Percentiles rank a stretch among this genome's conserved stretches.
Conservation (phyloP, 306 rosid species). For the Trichosanthes cucumerina region DNA sequence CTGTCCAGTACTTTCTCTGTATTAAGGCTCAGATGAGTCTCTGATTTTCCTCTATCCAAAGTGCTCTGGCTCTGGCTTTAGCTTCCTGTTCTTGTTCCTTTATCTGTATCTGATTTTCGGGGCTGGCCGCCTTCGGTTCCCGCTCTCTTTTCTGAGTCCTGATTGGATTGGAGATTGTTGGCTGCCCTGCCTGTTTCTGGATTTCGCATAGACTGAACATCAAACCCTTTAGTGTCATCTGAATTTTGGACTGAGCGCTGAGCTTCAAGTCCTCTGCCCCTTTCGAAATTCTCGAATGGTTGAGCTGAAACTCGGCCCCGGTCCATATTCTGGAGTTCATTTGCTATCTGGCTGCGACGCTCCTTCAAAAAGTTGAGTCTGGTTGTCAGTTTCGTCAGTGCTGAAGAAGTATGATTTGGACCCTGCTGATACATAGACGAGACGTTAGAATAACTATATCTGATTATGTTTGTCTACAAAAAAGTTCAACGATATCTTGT, state of each 20-base stretch:
- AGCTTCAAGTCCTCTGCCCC: constrained; percentile 32
- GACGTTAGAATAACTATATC: not conserved
- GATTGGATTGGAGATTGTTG: constrained; percentile 20
- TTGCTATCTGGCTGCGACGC: constrained; percentile 41
- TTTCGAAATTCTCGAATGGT: constrained; percentile 23
- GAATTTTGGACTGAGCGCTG: constrained; percentile 18
- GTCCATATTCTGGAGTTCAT: constrained; percentile 49
- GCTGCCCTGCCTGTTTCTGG: constrained; percentile 25
- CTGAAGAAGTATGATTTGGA: constrained; percentile 37
- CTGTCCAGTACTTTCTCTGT: constrained; percentile 34
- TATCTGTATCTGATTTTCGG: constrained; percentile 41
- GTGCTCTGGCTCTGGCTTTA: constrained; percentile 14
- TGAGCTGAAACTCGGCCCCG: constrained; percentile 31
- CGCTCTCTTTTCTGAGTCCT: constrained; percentile 18
- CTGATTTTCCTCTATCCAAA: constrained; percentile 57
- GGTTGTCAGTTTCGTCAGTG: constrained; percentile 65
- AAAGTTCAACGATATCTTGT: not conserved
- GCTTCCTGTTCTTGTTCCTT: constrained; percentile 25
- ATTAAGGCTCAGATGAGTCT: constrained; percentile 26
- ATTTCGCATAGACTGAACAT: constrained; percentile 15
- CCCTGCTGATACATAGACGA: constrained; percentile 47
- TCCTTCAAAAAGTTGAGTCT: constrained; percentile 82
- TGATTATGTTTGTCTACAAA: constrained; percentile 13
- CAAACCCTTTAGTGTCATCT: constrained; percentile 24
- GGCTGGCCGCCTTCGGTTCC: constrained; percentile 35